Base-by-base conservation (phyloP, 2,329 filamentous ascomycete species). In the Anthostomella pinea region DNA sequence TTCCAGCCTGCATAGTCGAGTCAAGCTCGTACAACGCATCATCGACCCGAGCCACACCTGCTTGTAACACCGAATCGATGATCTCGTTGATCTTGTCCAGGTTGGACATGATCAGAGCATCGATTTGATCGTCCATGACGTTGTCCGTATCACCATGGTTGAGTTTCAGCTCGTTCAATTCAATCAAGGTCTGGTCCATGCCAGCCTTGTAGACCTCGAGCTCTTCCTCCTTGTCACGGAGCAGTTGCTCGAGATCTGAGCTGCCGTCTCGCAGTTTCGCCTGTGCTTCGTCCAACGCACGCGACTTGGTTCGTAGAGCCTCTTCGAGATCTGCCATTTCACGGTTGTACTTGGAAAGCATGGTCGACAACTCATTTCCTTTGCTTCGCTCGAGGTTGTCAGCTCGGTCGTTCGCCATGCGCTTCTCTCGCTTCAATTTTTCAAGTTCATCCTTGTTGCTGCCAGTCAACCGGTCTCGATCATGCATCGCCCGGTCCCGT, bases 321-420 rank as follows among this genome's bases (percentile, higher is more conserved):
- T 97, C 93, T 61, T 98, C 93, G 15, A 98, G 78, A 64, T 98
- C 91, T 8, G 89, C 85, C 78, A 98, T 93, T 68, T 98, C 93
- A 33, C 93, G 81, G 64, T 97, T 97, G 66, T 97, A 95, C 66
- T 95, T 91, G 56, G 89, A 81, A 44, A 97, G 75, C 85, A 98
- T 87, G 1, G 88, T 84, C 3, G 91, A 97, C 5, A 98, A 76
- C 68, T 98, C 93, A 40, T 87, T 93, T 49, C 91, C 91, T 71
- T 98, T 98, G 62, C 83, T 83, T 45, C 87, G 83, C 64, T 98
- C 93, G 11, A 90, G 73, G 60, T 94, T 95, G 54, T 98, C 93
- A 8, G 88, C 89, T 39, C 86, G 83, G 48, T 98, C 93, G 26
- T 93, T 72, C 16, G 93, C 93, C 73, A 96, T 82, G 17, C 91